Evolutionary conservation across 306 rosid genomes (phyloP), one percentile per base, ranked within the genome.

Genomic region (Aeschynomene evenia): DNA sequence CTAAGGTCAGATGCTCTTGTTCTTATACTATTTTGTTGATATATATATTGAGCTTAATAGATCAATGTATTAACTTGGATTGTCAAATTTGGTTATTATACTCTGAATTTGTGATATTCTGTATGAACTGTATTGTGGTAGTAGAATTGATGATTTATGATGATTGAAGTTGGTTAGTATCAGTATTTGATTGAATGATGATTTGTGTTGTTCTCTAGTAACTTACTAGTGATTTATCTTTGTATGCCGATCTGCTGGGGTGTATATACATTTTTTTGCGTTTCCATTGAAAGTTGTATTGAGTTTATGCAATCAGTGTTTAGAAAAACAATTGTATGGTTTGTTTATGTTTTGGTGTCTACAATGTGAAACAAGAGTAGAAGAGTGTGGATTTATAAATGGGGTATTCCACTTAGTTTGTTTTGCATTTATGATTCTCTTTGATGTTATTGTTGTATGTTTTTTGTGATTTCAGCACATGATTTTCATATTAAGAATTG

Each of bases 1-100:
- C 94, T 0, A 90, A 90, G 94, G 96, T 87, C 58, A 43, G 3
- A 28, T 28, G 29, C 21, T 15, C 22, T 16, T n/a, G 19, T 2
- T 40, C 42, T 43, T 43, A 4, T 43, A 4, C 50, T 43, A 2
- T n/a, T n/a, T n/a, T n/a, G 14, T 14, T 1, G 45, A 39, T 39
- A 14, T 43, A 1, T 19, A 4, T 14, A 14, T n/a, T 13, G 5
- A 43, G 7, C 49, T 13, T 7, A 34, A 34, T 7, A 5, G 39
- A 34, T 34, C 5, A 34, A 0, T 34, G 39, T 3, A 7, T 34
- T 34, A 1, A 3, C 5, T 28, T 28, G 31, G 5, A 28, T 28
- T 28, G 31, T 28, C 31, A 28, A 3, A 5, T 5, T 33, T 33
- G 31, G 31, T 28, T 26, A 1, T 34, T 6, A n/a, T n/a, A n/a